phyloP scores from a whole-genome alignment of 805 yeast genomes.

The Kodamaea laetipori region DNA sequence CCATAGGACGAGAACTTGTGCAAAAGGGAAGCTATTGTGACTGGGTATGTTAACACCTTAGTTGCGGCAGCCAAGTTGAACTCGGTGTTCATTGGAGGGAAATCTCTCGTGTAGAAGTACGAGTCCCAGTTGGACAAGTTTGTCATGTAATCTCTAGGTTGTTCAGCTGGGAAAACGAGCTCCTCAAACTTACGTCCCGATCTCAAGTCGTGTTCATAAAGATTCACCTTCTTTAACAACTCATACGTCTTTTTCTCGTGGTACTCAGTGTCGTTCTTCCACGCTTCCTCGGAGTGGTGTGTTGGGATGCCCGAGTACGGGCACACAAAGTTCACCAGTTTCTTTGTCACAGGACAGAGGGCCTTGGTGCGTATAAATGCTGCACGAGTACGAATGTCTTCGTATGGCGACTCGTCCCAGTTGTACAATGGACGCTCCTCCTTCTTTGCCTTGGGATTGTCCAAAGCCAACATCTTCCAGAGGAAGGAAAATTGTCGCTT shows the following conservation, averaged over 20 bases:
- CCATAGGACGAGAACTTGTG: conserved; percentile 86
- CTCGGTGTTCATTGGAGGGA: conserved; percentile 95
- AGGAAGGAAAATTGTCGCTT: conserved; percentile 37
- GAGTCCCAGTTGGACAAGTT: conserved; percentile 90
- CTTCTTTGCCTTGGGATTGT: conserved; percentile 29
- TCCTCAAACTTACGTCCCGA: conserved; percentile 95
- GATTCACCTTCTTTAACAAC: conserved; percentile 79
- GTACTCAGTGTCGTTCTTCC: conserved; percentile 78
- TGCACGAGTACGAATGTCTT: conserved; percentile 86
- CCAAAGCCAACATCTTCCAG: conserved; percentile 41
- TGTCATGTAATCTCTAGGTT: conserved; percentile 71
- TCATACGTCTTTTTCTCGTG: conserved; percentile 69
- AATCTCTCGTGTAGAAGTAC: conserved; percentile 87
- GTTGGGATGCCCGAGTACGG: conserved; percentile 97
- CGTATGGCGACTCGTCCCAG: conserved; percentile 92
- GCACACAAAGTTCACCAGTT: conserved; percentile 81
- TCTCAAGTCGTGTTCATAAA: conserved; percentile 92
- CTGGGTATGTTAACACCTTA: conserved; percentile 89
- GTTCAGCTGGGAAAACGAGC: conserved; percentile 86
- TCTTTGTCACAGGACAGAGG: conserved; percentile 84
- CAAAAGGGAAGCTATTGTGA: conserved; percentile 80
- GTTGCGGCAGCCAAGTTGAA: conserved; percentile 94
- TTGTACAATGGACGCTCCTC: conserved; percentile 46
- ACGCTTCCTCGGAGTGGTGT: conserved; percentile 86
- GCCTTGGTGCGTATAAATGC: conserved; percentile 87